phyloP scores from a whole-genome alignment of 106 monocot species.

The Dactylorhiza incarnata region DNA sequence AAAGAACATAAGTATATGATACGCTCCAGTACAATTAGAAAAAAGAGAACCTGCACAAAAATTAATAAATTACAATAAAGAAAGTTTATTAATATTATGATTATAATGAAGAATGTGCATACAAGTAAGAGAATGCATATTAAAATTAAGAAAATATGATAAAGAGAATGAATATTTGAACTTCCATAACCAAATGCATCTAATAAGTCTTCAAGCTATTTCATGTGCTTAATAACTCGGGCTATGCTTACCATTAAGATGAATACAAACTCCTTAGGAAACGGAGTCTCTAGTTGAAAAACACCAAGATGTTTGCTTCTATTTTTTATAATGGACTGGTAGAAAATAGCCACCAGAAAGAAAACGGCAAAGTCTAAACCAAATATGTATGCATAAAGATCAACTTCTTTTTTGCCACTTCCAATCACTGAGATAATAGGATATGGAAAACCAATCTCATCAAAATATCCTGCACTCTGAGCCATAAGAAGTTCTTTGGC shows the following conservation, averaged over 20 bases:
- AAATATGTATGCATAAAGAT: conserved; percentile 93
- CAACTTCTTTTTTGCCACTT: conserved; percentile 87
- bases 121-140: too few species aligned
- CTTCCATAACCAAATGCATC: not conserved
- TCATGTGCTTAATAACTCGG: not conserved
- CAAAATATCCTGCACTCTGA: too few species aligned
- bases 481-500: conserved; percentile 63
- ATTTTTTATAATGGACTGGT: conserved; percentile 92
- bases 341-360: conserved; percentile 90
- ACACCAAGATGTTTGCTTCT: conserved; percentile 90
- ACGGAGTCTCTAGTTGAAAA: conserved; percentile 95
- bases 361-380: conserved; percentile 95
- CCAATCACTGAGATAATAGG: too few species aligned
- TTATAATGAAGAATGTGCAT: too few species aligned
- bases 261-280: conserved; percentile 96
- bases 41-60: too few species aligned
- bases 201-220: not conserved
- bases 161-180: conserved; percentile 49
- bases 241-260: conserved; percentile 71
- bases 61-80: too few species aligned
- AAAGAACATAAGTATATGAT: too few species aligned
- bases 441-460: too few species aligned
- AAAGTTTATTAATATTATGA: too few species aligned
- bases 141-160: too few species aligned
- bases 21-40: too few species aligned